A percentile compares a stretch with the other conserved stretches of the same genome.
Evolutionary conservation across 176 grass and related monocot genomes (phyloP).

Genomic region (Aechmea fasciata): DNA sequence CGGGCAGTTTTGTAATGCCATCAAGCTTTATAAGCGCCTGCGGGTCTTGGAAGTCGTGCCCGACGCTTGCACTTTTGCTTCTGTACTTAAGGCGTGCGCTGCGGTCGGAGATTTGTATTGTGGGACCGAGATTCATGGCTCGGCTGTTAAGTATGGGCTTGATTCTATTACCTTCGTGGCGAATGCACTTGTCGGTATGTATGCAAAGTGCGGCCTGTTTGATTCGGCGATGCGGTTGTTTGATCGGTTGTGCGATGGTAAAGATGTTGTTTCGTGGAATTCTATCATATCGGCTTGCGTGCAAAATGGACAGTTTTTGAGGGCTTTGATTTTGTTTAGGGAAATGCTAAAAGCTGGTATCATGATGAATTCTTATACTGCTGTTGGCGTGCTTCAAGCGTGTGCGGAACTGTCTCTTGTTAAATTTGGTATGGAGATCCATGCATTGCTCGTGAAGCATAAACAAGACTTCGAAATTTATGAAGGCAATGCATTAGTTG

Average conservation of each 20-base stretch:
- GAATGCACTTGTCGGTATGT: conserved; percentile 83
- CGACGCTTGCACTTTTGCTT: conserved; percentile 72
- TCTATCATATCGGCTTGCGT: conserved; percentile 57
- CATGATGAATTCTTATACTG: conserved; percentile 64
- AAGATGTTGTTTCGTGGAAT: conserved; percentile 75
- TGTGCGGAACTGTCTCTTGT: conserved; percentile 55
- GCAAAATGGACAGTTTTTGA: conserved; percentile 51
- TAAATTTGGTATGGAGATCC: conserved; percentile 63
- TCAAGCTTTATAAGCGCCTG: conserved; percentile 41
- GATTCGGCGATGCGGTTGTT: conserved; percentile 62
- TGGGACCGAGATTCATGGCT: conserved; percentile 51
- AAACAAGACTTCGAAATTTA: conserved; percentile 30
- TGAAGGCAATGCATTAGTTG: conserved; percentile 58
- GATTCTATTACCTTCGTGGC: conserved; percentile 43
- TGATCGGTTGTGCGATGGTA: conserved; percentile 31
- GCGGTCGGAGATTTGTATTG: conserved; percentile 18
- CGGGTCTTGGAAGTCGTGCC: conserved; percentile 26
- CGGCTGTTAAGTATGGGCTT: conserved; percentile 42
- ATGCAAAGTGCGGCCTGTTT: conserved; percentile 54
- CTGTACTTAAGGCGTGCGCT: conserved; percentile 65
- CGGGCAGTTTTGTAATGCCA: conserved; percentile 19
- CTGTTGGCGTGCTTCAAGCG: conserved; percentile 52
- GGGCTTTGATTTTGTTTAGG: conserved; percentile 51
- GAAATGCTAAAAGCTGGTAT: conserved; percentile 51
- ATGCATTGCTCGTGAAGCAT: conserved; percentile 48